Percentiles rank a stretch among this genome's conserved stretches.
phyloP scores from a whole-genome alignment of 805 yeast species.

The Cyberlindnera mrakii region DNA sequence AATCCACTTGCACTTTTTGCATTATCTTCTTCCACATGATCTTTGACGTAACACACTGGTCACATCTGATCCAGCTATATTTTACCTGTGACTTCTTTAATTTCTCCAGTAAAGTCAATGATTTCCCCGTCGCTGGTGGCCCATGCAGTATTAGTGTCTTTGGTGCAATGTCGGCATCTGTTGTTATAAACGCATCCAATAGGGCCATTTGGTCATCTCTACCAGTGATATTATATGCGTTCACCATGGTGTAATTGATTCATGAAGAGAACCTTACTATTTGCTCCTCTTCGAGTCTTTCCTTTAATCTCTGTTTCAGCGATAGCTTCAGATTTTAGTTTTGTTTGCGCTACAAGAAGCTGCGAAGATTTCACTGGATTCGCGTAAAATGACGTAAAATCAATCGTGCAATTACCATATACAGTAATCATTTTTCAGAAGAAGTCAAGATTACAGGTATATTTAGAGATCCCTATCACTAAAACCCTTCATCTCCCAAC shows the following conservation, averaged over 20 bases:
- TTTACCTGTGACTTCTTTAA: conserved; percentile 6
- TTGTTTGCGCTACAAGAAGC: neutral
- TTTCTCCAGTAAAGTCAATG: conserved; percentile 10
- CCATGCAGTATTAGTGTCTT: conserved; percentile 12
- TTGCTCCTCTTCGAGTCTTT: too few species aligned
- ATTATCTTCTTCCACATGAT: conserved; percentile 19
- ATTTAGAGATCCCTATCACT: neutral
- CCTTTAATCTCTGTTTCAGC: too few species aligned
- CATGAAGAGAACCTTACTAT: too few species aligned
- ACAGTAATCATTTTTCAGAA: too few species aligned
- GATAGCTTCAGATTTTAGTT: neutral
- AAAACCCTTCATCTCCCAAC: conserved; percentile 52
- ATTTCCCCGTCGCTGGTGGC: conserved; percentile 20
- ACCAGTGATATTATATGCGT: conserved; percentile 2
- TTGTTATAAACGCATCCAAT: conserved; percentile 12
- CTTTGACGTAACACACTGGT: conserved; percentile 22
- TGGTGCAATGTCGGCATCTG: conserved; percentile 5
- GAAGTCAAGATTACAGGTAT: too few species aligned
- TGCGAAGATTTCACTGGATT: too few species aligned
- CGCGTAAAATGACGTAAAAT: too few species aligned
- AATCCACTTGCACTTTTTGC: conserved; percentile 7
- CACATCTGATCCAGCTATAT: conserved; percentile 18
- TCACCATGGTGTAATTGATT: neutral
- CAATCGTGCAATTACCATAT: too few species aligned
- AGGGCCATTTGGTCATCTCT: conserved; percentile 17